Evolutionary conservation across 768 basidiomycete genomes (phyloP), one percentile per base, ranked within the genome.

Genomic region (Panaeolus cyanescens): DNA sequence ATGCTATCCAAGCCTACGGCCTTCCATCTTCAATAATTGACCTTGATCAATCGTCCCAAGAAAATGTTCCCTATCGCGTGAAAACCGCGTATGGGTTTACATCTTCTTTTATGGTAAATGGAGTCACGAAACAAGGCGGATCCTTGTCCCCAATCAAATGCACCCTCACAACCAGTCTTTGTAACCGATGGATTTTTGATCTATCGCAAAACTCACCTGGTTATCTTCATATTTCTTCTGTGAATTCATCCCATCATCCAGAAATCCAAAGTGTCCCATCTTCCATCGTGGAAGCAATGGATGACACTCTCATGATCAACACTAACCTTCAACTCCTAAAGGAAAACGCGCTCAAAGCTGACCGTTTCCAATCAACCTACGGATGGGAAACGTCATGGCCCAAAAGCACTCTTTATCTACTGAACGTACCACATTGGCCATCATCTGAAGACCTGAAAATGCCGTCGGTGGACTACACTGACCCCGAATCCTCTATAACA

Each of bases 111-210:
- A 61, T 59, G 0, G 61, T 73, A 12, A 56, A 36, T 32, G 74
- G 68, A 4, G 67, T 75, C 10, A 72, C 66, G 1, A 71, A 72
- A 45, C 74, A 75, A 57, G 72, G 74, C 9, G 64, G 65, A 9
- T 64, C 73, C 0, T 57, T 67, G 0, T 73, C 72, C 3, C 69
- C 71, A 1, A 55, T 70, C n/a, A 75, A 71, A 50, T 74, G 61
- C 12, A 66, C 67, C 9, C 64, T 70, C n/a, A 73, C 71, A 17
- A 70, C 68, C 1, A 69, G 69, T 42, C 25, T 19, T 60, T 58
- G 5, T 75, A 62, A 25, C 55, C 69, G 2, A n/a, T 55, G 17
- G 71, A 70, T 63, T 22, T 67, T 53, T 62, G 31, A 5, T 34
- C 1, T 15, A 39, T 5, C 61, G 64, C 17, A 39, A 60, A 8